A percentile compares a stretch with the other conserved stretches of the same genome.
Conservation (phyloP, 805 yeast species). For the Maudiozyma bulderi region DNA sequence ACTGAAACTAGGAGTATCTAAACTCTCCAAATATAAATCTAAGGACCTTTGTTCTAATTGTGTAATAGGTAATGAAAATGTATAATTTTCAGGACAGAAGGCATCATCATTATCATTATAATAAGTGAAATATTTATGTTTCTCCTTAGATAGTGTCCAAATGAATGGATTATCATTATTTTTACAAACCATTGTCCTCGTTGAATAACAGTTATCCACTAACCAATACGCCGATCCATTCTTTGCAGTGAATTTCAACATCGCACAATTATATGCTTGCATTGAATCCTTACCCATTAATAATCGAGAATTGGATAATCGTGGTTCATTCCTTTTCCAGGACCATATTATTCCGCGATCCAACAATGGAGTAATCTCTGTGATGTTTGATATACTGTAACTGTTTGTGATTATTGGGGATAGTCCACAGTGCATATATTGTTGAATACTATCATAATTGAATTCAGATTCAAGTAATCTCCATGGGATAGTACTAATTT, state of each 20-base stretch:
- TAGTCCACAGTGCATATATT: constrained; percentile 46
- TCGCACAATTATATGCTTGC: constrained; percentile 40
- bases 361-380: constrained; percentile 27
- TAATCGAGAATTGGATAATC: constrained; percentile 5
- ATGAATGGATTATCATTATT: constrained; percentile 29
- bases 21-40: constrained; percentile 8
- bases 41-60: constrained; percentile 37
- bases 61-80: constrained; percentile 41
- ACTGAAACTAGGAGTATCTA: constrained; percentile 4
- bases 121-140: constrained; percentile 36
- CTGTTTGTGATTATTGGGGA: constrained; percentile 51
- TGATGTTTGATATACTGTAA: constrained; percentile 11
- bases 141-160: constrained; percentile 35
- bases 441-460: constrained; percentile 29
- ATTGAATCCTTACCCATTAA: constrained; percentile 15
- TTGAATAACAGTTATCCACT: constrained; percentile 56
- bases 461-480: constrained; percentile 37
- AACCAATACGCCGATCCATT: constrained; percentile 42
- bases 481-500: constrained; percentile 26
- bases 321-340: constrained; percentile 58
- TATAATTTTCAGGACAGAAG: constrained; percentile 30
- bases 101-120: constrained; percentile 16
- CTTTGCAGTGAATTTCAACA: constrained; percentile 16
- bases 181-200: constrained; percentile 48
- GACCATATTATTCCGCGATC: constrained; percentile 49